Percentiles rank a stretch among this genome's conserved stretches.
These are phyloP conservation scores for Golubevia sp. DNA, from an alignment of 1,284 basidiomycete genomes.

Conservation along the genomic window DNA sequence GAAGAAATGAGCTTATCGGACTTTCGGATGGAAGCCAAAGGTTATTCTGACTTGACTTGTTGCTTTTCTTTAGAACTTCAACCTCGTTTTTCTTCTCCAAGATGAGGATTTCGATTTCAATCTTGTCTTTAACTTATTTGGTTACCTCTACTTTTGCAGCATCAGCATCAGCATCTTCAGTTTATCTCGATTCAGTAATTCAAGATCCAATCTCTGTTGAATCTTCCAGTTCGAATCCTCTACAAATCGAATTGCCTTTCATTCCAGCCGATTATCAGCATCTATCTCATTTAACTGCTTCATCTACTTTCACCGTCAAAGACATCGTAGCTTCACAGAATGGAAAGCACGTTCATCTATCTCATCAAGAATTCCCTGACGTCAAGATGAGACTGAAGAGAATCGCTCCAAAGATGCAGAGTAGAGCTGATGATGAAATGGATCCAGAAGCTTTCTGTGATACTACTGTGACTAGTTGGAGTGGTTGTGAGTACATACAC, in stretches of 20 bases:
- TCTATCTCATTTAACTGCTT: slow-evolving; percentile 19
- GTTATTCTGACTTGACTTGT: too few relatives aligned
- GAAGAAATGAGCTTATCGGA: too few relatives aligned
- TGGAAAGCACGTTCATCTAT: slow-evolving; percentile 28
- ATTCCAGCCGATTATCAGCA: not conserved
- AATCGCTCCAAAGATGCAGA: slow-evolving; percentile 19
- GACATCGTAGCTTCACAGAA: slow-evolving; percentile 27
- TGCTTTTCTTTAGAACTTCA: too few relatives aligned
- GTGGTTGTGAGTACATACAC: slow-evolving; percentile 22
- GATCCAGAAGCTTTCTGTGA: slow-evolving; percentile 50
- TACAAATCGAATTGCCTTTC: slow-evolving; percentile 24
- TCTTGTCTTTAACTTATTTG: too few relatives aligned
- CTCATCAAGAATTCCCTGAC: slow-evolving; percentile 39
- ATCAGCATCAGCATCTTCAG: too few relatives aligned
- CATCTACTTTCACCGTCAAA: slow-evolving; percentile 18
- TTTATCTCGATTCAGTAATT: too few relatives aligned
- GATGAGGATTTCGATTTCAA: too few relatives aligned
- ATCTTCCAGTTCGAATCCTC: too few relatives aligned
- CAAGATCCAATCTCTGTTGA: too few relatives aligned
- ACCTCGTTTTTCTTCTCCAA: too few relatives aligned
- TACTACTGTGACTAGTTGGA: slow-evolving; percentile 47
- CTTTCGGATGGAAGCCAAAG: too few relatives aligned
- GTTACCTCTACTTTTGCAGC: too few relatives aligned
- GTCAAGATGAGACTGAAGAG: slow-evolving; percentile 42
- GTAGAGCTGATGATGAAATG: slow-evolving; percentile 17